phyloP scores from a whole-genome alignment of 129 eudicot species.

The Pulicaria dysenterica region DNA sequence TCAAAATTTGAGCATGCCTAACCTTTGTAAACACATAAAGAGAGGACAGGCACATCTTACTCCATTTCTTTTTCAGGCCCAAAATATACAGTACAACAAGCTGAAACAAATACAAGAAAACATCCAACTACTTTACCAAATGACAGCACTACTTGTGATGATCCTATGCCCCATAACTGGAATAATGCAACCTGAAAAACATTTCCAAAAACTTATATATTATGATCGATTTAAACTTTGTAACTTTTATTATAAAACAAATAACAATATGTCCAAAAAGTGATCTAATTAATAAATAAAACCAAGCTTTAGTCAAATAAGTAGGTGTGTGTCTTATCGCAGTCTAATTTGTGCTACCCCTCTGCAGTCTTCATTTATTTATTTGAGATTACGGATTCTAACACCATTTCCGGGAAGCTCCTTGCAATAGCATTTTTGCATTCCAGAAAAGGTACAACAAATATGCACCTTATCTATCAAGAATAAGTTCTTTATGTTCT shows the following conservation, averaged over 20 bases:
- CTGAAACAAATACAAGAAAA: conserved; percentile 49
- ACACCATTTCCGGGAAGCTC: conserved; percentile 26
- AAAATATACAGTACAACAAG: conserved; percentile 50
- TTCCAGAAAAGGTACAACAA: conserved; percentile 22
- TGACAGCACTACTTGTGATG: conserved; percentile 44
- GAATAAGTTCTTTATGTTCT: conserved; percentile 39
- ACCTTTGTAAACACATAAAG: conserved; percentile 28
- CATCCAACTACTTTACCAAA: conserved; percentile 69
- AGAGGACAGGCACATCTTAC: conserved; percentile 28
- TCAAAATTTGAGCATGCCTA: conserved; percentile 29
- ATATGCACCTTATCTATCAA: conserved; percentile 37
- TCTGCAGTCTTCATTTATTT: not conserved
- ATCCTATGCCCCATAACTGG: conserved; percentile 56
- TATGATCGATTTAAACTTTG: not conserved
- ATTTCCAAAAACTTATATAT: conserved; percentile 7
- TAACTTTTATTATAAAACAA: not conserved
- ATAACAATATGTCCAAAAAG: not conserved
- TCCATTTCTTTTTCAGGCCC: conserved; percentile 67
- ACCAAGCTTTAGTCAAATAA: not conserved
- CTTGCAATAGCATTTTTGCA: conserved; percentile 33
- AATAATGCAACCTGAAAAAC: conserved; percentile 57
- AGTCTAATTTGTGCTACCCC: not conserved
- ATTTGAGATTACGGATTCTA: not conserved
- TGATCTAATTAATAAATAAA: conserved; percentile 5
- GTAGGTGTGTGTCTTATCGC: not conserved